Base-by-base conservation (phyloP, 2,329 filamentous ascomycete genomes). In the Penicillium digitatum region DNA sequence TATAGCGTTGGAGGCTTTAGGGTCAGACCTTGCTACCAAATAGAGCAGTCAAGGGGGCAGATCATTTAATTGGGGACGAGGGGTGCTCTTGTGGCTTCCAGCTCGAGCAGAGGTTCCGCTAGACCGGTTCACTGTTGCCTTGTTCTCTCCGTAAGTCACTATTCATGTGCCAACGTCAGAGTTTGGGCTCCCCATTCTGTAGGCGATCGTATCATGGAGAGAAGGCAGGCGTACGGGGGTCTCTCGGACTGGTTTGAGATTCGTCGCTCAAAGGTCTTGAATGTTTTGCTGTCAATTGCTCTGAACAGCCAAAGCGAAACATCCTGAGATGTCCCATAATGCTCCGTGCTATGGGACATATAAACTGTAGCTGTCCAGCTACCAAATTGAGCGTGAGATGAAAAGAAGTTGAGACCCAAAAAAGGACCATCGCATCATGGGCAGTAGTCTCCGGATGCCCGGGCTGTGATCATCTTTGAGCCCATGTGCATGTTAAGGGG, bases 221-320 rank as follows among this genome's bases (percentile, higher is more conserved):
- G 34, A 31, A 47, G 37, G 24, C 34, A 31, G 18, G n/a, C 29
- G 37, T 12, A 45, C 38, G 48, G 44, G 48, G 50, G 51, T 20
- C 22, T 43, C 12, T 52, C 39, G 48, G 48, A 54, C 50, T 58
- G 44, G n/a, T 55, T 61, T 61, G 54, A 31, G 40, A 39, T 62
- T 59, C 45, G 40, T 20, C 14, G 10, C 35, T 20, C 24, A 39
- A 45, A n/a, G 22, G 53, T 52, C 31, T 43, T 43, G 45, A 54
- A 55, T 46, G 45, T 56, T 59, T 59, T 55, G 10, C 51, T 60
- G 57, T 56, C 52, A 49, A 46, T 35, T 8, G 16, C 45, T 38
- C 18, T 31, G 6, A 43, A 20, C 18, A 24, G 16, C 6, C n/a
- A 9, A 26, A 26, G 5, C 18, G 4, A 26, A 39, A 39, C 10